Evolutionary conservation across 2,329 filamentous ascomycete genomes (phyloP), one percentile per base, ranked within the genome.

Genomic region (Diaporthe destruens): DNA sequence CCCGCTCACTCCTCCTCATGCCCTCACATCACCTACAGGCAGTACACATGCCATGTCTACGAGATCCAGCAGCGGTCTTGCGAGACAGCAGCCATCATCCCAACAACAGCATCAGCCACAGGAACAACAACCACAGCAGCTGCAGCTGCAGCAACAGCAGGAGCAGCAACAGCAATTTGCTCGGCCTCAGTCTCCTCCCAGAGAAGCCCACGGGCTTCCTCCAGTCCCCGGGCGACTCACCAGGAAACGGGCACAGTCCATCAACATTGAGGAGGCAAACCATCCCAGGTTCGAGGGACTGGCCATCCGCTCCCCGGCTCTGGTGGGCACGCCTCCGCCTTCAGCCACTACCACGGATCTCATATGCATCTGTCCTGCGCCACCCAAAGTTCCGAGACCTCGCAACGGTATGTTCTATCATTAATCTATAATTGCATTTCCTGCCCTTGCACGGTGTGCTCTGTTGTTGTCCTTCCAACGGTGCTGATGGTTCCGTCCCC

Each of bases 381-480:
- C 85, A 23, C 87, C 87, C 6, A 90, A 89, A 78, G 86, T 90
- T 59, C 88, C 88, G 3, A 83, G 88, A 71, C 88, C 88, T 70
- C 83, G 88, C 59, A 90, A 90, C 78, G 88, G 88, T 90, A 82
- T 82, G 88, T 83, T 55, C 72, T 68, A 44, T 74, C 70, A 47
- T 68, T 68, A 56, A 74, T 69, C 36, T 69, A 65, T 49, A 53
- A 66, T 61, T 54, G 56, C n/a, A 54, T 69, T 53, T 71, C 70
- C 74, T 73, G 32, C 44, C 73, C 44, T 74, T 72, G 59, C 72
- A 69, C 51, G 44, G 36, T 23, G 47, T 9, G 25, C 63, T 71
- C 25, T 72, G 63, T 74, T 65, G 56, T 71, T 72, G 34, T 63
- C 55, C 56, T 71, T 75, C 75, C 53, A 61, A 69, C 23, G 8